phyloP scores from a whole-genome alignment of 2,329 filamentous ascomycete genomes.

The Epichloe baconii region DNA sequence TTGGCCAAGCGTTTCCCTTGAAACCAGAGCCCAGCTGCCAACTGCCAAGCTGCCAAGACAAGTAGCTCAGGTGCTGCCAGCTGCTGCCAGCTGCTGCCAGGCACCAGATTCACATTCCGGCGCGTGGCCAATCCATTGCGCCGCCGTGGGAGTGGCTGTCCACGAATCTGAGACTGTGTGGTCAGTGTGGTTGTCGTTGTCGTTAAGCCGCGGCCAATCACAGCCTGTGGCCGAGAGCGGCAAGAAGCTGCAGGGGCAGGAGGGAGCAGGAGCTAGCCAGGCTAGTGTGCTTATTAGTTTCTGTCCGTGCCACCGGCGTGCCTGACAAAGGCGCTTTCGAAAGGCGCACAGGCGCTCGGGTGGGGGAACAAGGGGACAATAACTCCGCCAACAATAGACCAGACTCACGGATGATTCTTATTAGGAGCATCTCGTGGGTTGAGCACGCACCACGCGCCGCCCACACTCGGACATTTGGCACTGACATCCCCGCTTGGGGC shows the following conservation, averaged over 20 bases:
- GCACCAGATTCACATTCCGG: not conserved
- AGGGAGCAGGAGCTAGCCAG: no score
- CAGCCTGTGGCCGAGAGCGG: not conserved
- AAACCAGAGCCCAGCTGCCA: no score
- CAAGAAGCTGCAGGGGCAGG: not conserved
- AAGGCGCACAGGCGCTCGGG: no score
- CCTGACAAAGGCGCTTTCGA: conserved; percentile 2
- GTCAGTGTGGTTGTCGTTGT: not conserved
- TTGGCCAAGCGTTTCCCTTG: no score
- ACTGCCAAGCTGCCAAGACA: no score
- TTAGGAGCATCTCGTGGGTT: not conserved
- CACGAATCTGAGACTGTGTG: conserved; percentile 4
- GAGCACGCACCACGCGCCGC: not conserved
- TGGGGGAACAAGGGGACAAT: not conserved
- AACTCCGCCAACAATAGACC: not conserved
- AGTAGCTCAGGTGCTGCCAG: no score
- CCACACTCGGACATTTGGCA: not conserved
- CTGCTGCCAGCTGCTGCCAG: no score
- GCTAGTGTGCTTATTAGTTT: no score
- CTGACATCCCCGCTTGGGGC: not conserved
- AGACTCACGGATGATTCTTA: no score
- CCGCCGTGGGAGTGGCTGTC: not conserved
- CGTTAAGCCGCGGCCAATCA: conserved; percentile 5
- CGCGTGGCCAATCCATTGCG: not conserved
- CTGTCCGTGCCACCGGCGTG: no score